Conservation (phyloP, 164 flowering plant genomes). For the Houttuynia cordata region DNA sequence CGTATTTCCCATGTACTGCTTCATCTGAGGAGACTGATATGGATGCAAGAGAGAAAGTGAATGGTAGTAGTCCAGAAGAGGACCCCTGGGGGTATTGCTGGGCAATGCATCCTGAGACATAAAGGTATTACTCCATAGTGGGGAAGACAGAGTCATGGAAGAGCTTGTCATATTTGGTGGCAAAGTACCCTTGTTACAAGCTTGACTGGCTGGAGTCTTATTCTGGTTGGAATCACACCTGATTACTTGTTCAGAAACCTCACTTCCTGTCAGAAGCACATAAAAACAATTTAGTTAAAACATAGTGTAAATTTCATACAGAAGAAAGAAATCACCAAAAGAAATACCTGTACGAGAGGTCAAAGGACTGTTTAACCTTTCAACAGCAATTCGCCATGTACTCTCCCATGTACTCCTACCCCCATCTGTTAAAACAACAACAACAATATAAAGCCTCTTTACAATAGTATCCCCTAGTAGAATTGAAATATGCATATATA, state of each 20-base stretch:
- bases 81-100: conserved; percentile 28
- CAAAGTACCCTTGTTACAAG: conserved; percentile 31
- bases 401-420: conserved; percentile 75
- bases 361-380: conserved; percentile 43
- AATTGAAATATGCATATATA: background rate
- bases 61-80: conserved; percentile 44
- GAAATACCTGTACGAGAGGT: conserved; percentile 44
- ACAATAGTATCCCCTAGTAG: background rate
- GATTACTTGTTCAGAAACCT: conserved; percentile 30
- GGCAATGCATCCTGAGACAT: conserved; percentile 45
- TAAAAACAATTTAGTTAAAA: conserved; percentile 2
- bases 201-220: conserved; percentile 43
- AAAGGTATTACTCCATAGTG: conserved; percentile 63
- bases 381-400: conserved; percentile 54
- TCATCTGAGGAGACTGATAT: conserved; percentile 47
- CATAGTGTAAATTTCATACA: background rate
- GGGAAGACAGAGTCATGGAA: conserved; percentile 55
- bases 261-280: conserved; percentile 30
- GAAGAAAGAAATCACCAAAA: background rate
- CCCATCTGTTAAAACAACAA: conserved; percentile 39
- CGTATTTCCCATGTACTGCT: conserved; percentile 42
- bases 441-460: background rate
- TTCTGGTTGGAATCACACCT: conserved; percentile 30
- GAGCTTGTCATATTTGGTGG: conserved; percentile 33
- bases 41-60: conserved; percentile 50